phyloP scores from a whole-genome alignment of 768 basidiomycete genomes.

The Fomitopsis pulvina region DNA sequence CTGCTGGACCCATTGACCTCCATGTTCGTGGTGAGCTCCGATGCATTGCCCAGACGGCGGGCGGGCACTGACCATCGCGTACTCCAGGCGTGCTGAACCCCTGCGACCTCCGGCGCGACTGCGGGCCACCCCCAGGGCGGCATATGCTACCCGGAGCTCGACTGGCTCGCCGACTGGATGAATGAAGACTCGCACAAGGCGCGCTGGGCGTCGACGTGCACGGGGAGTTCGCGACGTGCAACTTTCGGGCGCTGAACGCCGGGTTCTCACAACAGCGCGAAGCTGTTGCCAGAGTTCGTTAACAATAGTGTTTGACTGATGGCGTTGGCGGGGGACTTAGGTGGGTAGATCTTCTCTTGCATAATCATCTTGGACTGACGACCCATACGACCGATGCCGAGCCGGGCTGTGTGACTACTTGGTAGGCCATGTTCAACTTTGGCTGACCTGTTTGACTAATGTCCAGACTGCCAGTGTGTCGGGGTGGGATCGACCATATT shows the following conservation, averaged over 20 bases:
- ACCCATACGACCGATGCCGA: background rate
- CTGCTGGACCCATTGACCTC: conserved; percentile 64
- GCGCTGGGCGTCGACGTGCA: conserved; percentile 33
- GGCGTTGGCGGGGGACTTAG: conserved; percentile 28
- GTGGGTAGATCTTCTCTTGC: conserved; percentile 7
- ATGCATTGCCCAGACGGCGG: conserved; percentile 32
- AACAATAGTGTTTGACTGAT: conserved; percentile 45
- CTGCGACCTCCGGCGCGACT: conserved; percentile 43
- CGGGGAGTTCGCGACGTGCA: conserved; percentile 29
- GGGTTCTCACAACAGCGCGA: conserved; percentile 44
- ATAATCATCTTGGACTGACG: background rate
- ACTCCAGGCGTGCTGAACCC: conserved; percentile 29
- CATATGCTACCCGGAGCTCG: conserved; percentile 35
- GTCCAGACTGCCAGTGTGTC: too few relatives aligned
- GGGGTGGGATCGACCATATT: too few relatives aligned
- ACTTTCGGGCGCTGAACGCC: conserved; percentile 35
- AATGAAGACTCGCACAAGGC: conserved; percentile 41
- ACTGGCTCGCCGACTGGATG: conserved; percentile 46
- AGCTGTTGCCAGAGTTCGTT: conserved; percentile 41
- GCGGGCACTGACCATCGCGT: background rate
- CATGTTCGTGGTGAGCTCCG: conserved; percentile 52
- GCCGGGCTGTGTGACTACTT: conserved; percentile 32
- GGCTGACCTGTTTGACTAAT: background rate
- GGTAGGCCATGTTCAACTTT: conserved; percentile 6
- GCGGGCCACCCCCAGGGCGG: conserved; percentile 37